Conservation (phyloP, 305 asterid genomes). For the Solanum hybrid region DNA sequence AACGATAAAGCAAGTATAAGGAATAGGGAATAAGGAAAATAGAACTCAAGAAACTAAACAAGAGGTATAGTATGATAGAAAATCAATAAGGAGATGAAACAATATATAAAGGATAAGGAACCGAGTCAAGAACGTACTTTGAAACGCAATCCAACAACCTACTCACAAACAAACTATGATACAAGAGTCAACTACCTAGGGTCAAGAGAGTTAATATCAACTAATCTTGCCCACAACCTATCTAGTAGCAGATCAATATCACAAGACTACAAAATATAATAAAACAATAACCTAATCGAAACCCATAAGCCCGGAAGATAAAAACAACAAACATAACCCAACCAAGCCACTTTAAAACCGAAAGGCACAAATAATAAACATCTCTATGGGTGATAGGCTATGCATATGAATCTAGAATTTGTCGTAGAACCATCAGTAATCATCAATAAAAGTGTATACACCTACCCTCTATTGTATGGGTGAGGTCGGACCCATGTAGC, state of each 20-base stretch:
- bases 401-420: not conserved
- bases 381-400: not conserved
- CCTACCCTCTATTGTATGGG: not conserved
- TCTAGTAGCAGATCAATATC: not conserved
- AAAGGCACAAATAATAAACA: no score
- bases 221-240: not conserved
- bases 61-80: not conserved
- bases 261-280: not conserved
- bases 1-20: not conserved
- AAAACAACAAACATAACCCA: not conserved
- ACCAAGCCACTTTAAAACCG: not conserved
- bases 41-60: no score
- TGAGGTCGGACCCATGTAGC: not conserved
- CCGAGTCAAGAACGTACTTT: not conserved
- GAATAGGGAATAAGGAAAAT: not conserved
- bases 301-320: not conserved
- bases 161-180: not conserved
- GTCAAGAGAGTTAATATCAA: not conserved
- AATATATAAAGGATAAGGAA: not conserved
- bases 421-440: not conserved
- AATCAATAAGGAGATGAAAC: not conserved
- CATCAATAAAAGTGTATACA: not conserved
- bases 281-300: no score
- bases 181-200: not conserved
- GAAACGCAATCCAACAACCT: not conserved